A percentile compares a stretch with the other conserved stretches of the same genome.
These are phyloP conservation scores for Fagopyrum homotropicum DNA, from an alignment of 148 eudicot genomes.

Conservation along the genomic window DNA sequence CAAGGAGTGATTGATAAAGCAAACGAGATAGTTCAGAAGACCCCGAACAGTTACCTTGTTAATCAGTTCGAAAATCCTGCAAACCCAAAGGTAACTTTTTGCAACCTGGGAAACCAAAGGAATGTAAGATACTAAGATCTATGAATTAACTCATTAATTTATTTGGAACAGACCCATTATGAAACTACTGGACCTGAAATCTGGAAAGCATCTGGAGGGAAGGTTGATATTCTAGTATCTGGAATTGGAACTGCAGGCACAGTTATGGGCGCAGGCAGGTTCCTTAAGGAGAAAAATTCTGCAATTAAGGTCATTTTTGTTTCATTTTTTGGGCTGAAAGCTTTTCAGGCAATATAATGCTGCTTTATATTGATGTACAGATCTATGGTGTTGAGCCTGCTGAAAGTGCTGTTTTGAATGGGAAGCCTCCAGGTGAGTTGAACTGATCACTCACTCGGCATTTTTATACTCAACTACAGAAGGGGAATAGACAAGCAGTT, in stretches of 20 bases:
- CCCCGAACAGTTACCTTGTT: conserved; percentile 7
- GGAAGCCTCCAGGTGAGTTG: conserved; percentile 71
- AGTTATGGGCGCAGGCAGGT: conserved; percentile 67
- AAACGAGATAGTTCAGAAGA: conserved; percentile 12
- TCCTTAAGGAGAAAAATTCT: conserved; percentile 70
- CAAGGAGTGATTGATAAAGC: conserved; percentile 11
- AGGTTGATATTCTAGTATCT: conserved; percentile 65
- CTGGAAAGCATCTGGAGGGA: conserved; percentile 60
- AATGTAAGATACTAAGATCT: not conserved
- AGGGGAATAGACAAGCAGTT: too few species aligned
- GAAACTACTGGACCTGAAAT: conserved; percentile 96
- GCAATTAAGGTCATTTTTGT: conserved; percentile 49
- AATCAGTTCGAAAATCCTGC: conserved; percentile 18
- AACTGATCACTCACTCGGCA: too few species aligned
- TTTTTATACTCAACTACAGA: too few species aligned
- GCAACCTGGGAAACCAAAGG: not conserved
- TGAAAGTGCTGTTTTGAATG: conserved; percentile 77
- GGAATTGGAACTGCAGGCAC: conserved; percentile 92
- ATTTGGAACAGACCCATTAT: conserved; percentile 50
- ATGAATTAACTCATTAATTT: not conserved
- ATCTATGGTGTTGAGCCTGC: conserved; percentile 76
- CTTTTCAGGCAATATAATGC: not conserved
- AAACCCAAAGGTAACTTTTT: conserved; percentile 1
- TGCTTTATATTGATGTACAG: conserved; percentile 20
- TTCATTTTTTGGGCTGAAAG: not conserved